Percentiles rank a stretch among this genome's conserved stretches.
phyloP scores from a whole-genome alignment of 345 rosid genomes.

The Anacardium occidentale region DNA sequence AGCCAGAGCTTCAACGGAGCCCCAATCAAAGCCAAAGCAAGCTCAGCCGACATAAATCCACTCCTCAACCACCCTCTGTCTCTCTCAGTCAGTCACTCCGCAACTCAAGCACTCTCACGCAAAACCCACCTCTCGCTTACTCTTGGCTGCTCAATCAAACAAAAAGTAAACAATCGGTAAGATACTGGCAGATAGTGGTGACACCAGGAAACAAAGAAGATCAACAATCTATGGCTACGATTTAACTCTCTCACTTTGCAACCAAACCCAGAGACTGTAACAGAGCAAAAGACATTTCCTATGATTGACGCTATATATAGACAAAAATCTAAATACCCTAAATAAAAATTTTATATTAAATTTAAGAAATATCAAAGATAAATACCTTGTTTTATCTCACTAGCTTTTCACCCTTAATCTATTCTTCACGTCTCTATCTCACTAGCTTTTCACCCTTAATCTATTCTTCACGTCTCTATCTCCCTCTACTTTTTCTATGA shows the following conservation, averaged over 20 bases:
- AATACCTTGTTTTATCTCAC: constrained; percentile 10
- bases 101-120: neutral
- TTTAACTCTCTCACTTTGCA: constrained; percentile 23
- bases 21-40: constrained; percentile 71
- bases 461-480: constrained; percentile 21
- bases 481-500: neutral
- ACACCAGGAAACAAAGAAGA: constrained; percentile 26
- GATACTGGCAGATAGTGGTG: constrained; percentile 29
- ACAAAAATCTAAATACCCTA: neutral
- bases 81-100: constrained; percentile 1
- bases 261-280: constrained; percentile 13
- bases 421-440: constrained; percentile 22
- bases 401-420: constrained; percentile 2
- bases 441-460: neutral
- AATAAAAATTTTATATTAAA: neutral
- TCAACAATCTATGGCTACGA: constrained; percentile 68
- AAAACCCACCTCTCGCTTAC: constrained; percentile 10
- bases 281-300: constrained; percentile 13
- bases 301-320: neutral
- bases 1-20: constrained; percentile 61
- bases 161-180: constrained; percentile 11
- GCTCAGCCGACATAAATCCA: constrained; percentile 88
- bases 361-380: neutral
- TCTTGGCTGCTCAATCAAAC: constrained; percentile 20
- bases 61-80: constrained; percentile 26